phyloP scores from a whole-genome alignment of 2,329 filamentous ascomycete genomes.

The Saccharata proteae region DNA sequence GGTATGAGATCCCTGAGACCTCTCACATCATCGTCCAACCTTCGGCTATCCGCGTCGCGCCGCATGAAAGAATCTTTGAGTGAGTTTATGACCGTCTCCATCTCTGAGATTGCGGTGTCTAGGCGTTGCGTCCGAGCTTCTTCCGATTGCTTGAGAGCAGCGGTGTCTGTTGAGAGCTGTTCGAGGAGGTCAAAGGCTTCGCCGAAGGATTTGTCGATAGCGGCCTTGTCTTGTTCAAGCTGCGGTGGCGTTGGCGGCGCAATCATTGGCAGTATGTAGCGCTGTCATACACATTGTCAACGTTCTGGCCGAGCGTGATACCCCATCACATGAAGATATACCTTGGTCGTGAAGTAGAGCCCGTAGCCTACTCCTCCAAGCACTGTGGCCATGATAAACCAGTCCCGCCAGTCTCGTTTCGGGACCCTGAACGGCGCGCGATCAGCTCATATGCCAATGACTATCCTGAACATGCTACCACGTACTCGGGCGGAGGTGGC shows the following conservation, averaged over 20 bases:
- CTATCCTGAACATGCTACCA: neutral
- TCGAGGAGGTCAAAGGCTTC: constrained; percentile 85
- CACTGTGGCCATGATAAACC: constrained; percentile 99
- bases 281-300: constrained; percentile 36
- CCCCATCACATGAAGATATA: constrained; percentile 20
- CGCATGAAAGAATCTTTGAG: constrained; percentile 71
- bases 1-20: constrained; percentile 75
- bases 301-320: constrained; percentile 15
- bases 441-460: constrained; percentile 13
- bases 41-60: constrained; percentile 76
- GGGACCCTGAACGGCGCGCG: no score
- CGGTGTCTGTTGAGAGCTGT: constrained; percentile 82
- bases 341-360: constrained; percentile 76
- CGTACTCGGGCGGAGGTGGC: constrained; percentile 40
- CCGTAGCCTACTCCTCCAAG: constrained; percentile 83
- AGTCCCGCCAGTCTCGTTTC: constrained; percentile 89
- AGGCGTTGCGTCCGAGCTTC: constrained; percentile 70
- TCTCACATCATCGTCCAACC: constrained; percentile 76
- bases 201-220: constrained; percentile 86
- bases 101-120: constrained; percentile 67
- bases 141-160: constrained; percentile 76
- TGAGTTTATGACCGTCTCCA: constrained; percentile 71
- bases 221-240: constrained; percentile 84
- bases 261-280: constrained; percentile 84
- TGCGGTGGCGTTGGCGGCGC: constrained; percentile 89